phyloP scores from a whole-genome alignment of 768 basidiomycete genomes.

The Tylopilus felleus region DNA sequence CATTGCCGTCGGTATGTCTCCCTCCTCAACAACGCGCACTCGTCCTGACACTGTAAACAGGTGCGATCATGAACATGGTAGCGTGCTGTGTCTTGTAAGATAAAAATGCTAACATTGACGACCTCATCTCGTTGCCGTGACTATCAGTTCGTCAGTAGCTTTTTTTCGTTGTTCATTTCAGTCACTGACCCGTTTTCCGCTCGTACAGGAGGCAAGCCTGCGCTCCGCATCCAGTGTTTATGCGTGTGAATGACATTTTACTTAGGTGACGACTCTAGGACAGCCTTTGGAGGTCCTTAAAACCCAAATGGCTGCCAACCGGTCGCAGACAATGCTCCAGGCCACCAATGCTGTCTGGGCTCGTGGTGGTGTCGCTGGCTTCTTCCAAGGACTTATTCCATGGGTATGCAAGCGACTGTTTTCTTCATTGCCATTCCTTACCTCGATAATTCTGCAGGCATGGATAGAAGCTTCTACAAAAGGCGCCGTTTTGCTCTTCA shows the following conservation, averaged over 20 bases:
- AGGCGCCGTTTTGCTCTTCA: slow-evolving; percentile 92
- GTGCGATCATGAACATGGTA: slow-evolving; percentile 99
- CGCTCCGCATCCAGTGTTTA: not conserved
- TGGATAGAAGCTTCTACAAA: slow-evolving; percentile 99
- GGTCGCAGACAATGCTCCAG: slow-evolving; percentile 84
- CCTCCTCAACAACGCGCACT: slow-evolving; percentile 13
- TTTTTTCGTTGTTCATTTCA: not conserved
- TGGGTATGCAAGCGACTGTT: slow-evolving; percentile 61
- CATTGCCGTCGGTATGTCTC: slow-evolving; percentile 81
- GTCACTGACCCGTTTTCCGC: slow-evolving; percentile 13
- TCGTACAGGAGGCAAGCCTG: slow-evolving; percentile 65
- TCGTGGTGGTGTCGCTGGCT: slow-evolving; percentile 84
- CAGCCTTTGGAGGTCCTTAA: slow-evolving; percentile 98
- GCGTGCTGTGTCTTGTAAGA: slow-evolving; percentile 34
- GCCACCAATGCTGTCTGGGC: slow-evolving; percentile 86
- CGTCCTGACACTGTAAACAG: slow-evolving; percentile 39
- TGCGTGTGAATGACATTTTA: slow-evolving; percentile 1
- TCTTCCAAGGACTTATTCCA: slow-evolving; percentile 98
- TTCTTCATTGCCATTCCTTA: not conserved
- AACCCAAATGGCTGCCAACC: slow-evolving; percentile 99
- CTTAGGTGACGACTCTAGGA: slow-evolving; percentile 92
- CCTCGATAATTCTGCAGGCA: slow-evolving; percentile 49
- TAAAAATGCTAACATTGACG: slow-evolving; percentile 7
- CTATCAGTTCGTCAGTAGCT: slow-evolving; percentile 44
- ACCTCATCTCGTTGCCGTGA: not conserved